Percentiles rank a stretch among this genome's conserved stretches.
Evolutionary conservation across 1,139 yeast species (phyloP).

Genomic region (Meyerozyma athensensis): DNA sequence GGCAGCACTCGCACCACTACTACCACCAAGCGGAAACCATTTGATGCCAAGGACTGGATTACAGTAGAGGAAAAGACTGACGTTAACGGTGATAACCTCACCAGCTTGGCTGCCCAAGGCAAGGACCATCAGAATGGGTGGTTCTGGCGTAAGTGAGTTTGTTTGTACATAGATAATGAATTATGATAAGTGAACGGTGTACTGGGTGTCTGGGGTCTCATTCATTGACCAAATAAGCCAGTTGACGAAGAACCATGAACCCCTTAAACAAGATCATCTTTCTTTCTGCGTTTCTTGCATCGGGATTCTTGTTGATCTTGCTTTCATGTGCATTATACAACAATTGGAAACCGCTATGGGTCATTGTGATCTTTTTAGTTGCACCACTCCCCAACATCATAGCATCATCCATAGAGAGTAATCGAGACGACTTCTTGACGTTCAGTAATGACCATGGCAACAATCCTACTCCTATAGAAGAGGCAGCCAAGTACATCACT

Average conservation of each 20-base stretch:
- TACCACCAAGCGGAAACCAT: constrained; percentile 34
- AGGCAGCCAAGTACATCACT: constrained; percentile 57
- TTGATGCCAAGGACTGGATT: constrained; percentile 30
- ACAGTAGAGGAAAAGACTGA: constrained; percentile 20
- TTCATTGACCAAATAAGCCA: not conserved
- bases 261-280: constrained; percentile 71
- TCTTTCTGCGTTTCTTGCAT: constrained; percentile 64
- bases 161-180: constrained; percentile 1
- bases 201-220: too few relatives aligned
- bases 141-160: constrained; percentile 3
- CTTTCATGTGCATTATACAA: constrained; percentile 69
- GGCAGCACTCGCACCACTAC: constrained; percentile 51
- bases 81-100: not conserved
- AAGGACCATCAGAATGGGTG: not conserved
- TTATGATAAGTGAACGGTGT: too few relatives aligned
- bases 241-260: constrained; percentile 16
- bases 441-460: constrained; percentile 47
- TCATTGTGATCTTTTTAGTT: constrained; percentile 55
- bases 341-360: constrained; percentile 70
- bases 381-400: constrained; percentile 69
- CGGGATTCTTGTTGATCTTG: constrained; percentile 69
- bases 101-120: not conserved
- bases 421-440: constrained; percentile 57
- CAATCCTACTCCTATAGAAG: constrained; percentile 47
- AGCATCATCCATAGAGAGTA: constrained; percentile 38